These are phyloP conservation scores for Amaranthus cruentus DNA, from an alignment of 148 eudicot genomes.

Conservation along the genomic window DNA sequence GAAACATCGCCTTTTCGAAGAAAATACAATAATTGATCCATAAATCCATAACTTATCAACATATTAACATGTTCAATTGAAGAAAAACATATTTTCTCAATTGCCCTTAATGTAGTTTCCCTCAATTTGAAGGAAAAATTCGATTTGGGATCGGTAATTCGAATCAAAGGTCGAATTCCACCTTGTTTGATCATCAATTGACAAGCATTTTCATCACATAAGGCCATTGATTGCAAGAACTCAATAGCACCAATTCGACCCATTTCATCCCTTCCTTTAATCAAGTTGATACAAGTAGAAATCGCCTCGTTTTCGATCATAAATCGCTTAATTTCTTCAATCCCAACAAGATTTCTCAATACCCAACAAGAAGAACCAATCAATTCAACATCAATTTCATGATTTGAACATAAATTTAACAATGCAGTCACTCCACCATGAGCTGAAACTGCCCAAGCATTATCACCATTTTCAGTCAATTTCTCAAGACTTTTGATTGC, in stretches of 20 bases:
- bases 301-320: conserved; percentile 72
- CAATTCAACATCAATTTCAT: conserved; percentile 25
- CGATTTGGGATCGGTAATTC: conserved; percentile 53
- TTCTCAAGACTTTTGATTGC: conserved; percentile 49
- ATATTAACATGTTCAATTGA: conserved; percentile 31
- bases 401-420: conserved; percentile 36
- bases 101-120: conserved; percentile 54
- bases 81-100: conserved; percentile 46
- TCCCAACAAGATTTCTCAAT: conserved; percentile 62
- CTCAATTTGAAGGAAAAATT: conserved; percentile 41
- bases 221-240: conserved; percentile 51
- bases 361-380: conserved; percentile 54
- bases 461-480: conserved; percentile 69
- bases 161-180: conserved; percentile 45
- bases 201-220: conserved; percentile 43
- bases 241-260: conserved; percentile 48
- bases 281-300: conserved; percentile 36
- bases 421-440: conserved; percentile 75
- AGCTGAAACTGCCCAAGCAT: conserved; percentile 87
- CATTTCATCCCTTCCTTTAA: conserved; percentile 50
- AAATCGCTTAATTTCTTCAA: conserved; percentile 79
- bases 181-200: conserved; percentile 43
- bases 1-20: conserved; percentile 64
- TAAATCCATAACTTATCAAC: conserved; percentile 48
- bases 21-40: conserved; percentile 51